These are phyloP conservation scores for Ceratobasidium sp. DNA, from an alignment of 1,284 basidiomycete species.

Conservation along the genomic window DNA sequence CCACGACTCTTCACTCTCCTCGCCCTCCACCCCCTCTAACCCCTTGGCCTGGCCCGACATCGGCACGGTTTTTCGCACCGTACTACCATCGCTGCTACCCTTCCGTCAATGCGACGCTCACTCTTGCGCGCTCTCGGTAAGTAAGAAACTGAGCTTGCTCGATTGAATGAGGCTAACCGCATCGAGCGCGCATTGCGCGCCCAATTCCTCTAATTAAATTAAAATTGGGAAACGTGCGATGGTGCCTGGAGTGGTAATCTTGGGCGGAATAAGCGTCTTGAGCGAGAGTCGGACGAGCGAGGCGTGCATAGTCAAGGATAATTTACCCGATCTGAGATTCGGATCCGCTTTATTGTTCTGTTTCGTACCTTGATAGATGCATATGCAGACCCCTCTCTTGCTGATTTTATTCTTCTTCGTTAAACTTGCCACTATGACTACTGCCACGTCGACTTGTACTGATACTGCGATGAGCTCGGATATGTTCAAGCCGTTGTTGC, in stretches of 20 bases:
- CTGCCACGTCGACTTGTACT: not conserved
- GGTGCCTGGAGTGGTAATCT: conserved; percentile 90
- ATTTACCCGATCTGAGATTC: not conserved
- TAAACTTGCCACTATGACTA: not conserved
- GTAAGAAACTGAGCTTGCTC: no score
- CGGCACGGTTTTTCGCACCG: no score
- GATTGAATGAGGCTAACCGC: no score
- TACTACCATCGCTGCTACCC: no score
- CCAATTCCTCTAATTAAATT: conserved; percentile 17
- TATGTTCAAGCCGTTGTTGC: conserved; percentile 79
- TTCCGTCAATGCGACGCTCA: no score
- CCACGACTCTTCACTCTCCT: no score
- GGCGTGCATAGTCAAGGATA: conserved; percentile 70
- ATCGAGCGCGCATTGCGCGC: no score
- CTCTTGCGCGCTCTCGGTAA: no score
- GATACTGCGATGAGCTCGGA: conserved; percentile 54
- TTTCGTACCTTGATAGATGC: not conserved
- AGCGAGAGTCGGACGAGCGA: conserved; percentile 85
- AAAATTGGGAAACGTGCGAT: conserved; percentile 66
- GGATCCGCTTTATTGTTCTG: not conserved
- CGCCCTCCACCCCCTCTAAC: no score
- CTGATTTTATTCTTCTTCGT: not conserved
- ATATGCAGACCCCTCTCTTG: conserved; percentile 13
- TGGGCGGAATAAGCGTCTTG: conserved; percentile 87
- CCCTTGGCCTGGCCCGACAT: no score